These are phyloP conservation scores for Colletotrichum horii DNA, from an alignment of 2,329 filamentous ascomycete genomes.

Conservation along the genomic window DNA sequence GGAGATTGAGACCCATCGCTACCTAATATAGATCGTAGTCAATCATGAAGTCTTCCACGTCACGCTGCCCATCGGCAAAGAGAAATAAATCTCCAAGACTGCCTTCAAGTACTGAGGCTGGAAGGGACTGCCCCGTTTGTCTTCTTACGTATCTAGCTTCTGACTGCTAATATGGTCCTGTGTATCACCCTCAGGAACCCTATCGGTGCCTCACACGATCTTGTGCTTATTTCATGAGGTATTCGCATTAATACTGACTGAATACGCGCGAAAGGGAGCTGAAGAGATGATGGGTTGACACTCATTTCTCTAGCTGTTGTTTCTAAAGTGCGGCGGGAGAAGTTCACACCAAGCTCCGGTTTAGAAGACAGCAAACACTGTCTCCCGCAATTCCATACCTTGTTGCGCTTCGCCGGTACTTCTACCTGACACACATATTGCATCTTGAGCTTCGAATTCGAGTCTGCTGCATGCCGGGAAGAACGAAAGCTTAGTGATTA, in stretches of 20 bases:
- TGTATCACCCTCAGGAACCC: accelerated
- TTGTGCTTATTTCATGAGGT: not conserved
- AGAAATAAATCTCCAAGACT: no score
- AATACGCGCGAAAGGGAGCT: not conserved
- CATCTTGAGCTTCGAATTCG: no score
- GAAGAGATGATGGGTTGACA: accelerated
- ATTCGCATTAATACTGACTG: not conserved
- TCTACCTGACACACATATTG: no score
- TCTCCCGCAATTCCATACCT: no score
- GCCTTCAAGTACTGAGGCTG: not conserved
- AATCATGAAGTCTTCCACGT: not conserved
- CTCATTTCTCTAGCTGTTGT: not conserved
- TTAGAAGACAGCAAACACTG: not conserved
- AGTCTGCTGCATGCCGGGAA: no score
- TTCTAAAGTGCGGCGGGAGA: not conserved
- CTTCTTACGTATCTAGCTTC: not conserved
- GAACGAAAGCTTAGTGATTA: no score
- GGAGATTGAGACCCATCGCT: not conserved
- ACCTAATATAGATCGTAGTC: not conserved
- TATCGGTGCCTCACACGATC: no score
- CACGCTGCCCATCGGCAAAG: no score
- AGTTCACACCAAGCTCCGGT: not conserved
- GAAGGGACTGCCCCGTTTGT: not conserved
- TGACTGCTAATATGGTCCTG: not conserved
- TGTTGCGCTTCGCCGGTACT: no score